Percentiles rank a stretch among this genome's conserved stretches.
These are phyloP conservation scores for Wickerhamiella sergipiensis DNA, from an alignment of 805 yeast genomes.

Conservation along the genomic window DNA sequence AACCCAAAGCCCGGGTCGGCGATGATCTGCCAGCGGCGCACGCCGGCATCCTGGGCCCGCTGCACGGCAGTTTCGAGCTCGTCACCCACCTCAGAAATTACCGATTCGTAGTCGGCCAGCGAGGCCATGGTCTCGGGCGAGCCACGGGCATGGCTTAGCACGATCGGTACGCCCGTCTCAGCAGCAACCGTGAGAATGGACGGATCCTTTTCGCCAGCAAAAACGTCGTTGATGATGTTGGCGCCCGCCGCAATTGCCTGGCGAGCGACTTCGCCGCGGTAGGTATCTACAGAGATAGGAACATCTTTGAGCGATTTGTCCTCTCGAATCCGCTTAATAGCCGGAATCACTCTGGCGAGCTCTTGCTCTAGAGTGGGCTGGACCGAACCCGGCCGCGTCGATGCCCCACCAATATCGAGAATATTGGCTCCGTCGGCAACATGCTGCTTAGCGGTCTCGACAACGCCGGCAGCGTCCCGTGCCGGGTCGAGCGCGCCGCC, in stretches of 20 bases:
- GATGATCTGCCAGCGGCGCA: slow-evolving; percentile 79
- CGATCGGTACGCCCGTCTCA: slow-evolving; percentile 50
- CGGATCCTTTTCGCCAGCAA: slow-evolving; percentile 62
- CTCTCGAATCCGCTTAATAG: slow-evolving; percentile 45
- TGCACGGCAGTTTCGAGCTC: slow-evolving; percentile 48
- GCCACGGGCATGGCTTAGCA: slow-evolving; percentile 79
- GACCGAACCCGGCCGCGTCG: slow-evolving; percentile 74
- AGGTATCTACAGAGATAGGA: slow-evolving; percentile 78
- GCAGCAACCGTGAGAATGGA: slow-evolving; percentile 59
- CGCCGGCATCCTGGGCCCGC: slow-evolving; percentile 47
- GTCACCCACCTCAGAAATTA: slow-evolving; percentile 44
- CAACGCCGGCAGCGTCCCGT: too few relatives aligned
- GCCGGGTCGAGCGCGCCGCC: slow-evolving; percentile 44
- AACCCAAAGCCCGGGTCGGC: slow-evolving; percentile 95
- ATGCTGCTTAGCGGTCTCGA: slow-evolving; percentile 36
- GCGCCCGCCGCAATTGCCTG: slow-evolving; percentile 64
- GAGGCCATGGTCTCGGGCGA: slow-evolving; percentile 57
- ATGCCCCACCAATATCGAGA: slow-evolving; percentile 87
- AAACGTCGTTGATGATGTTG: slow-evolving; percentile 81
- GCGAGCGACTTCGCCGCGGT: slow-evolving; percentile 60
- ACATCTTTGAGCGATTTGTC: slow-evolving; percentile 27
- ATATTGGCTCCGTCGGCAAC: slow-evolving; percentile 53
- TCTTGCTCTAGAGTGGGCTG: slow-evolving; percentile 58
- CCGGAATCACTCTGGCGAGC: slow-evolving; percentile 52
- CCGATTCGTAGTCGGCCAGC: slow-evolving; percentile 38